Evolutionary conservation across 2,329 filamentous ascomycete species (phyloP).

Genomic region (Xylariales sp.): DNA sequence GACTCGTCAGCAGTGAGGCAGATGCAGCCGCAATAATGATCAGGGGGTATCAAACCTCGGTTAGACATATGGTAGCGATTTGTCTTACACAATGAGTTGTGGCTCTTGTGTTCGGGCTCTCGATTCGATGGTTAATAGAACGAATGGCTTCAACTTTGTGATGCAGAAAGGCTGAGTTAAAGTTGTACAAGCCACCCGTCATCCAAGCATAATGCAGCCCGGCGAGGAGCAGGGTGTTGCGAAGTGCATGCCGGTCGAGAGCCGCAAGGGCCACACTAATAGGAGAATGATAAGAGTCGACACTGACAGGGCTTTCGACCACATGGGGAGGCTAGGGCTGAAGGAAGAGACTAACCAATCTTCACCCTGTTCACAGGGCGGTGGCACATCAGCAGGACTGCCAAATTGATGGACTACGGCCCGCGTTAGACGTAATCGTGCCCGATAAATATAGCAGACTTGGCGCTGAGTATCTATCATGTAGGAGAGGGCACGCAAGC

Average conservation of each 20-base stretch:
- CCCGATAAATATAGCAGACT: too few relatives aligned
- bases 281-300: too few relatives aligned
- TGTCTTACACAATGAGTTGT: background rate
- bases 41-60: background rate
- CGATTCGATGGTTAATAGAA: background rate
- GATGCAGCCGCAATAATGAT: background rate
- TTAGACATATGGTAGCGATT: background rate
- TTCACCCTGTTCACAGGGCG: too few relatives aligned
- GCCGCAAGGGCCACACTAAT: background rate
- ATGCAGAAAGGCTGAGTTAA: background rate
- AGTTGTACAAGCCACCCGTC: background rate
- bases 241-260: background rate
- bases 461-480: too few relatives aligned
- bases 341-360: background rate
- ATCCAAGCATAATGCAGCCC: background rate
- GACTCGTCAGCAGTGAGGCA: background rate
- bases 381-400: too few relatives aligned
- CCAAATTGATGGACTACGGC: slow-evolving; percentile 1
- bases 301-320: too few relatives aligned
- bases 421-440: too few relatives aligned
- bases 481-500: too few relatives aligned
- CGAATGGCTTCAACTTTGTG: background rate
- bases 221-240: background rate
- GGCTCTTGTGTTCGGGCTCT: background rate
- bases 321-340: too few relatives aligned